Evolutionary conservation across 2,329 filamentous ascomycete species (phyloP).

Genomic region (Colletotrichum sp.): DNA sequence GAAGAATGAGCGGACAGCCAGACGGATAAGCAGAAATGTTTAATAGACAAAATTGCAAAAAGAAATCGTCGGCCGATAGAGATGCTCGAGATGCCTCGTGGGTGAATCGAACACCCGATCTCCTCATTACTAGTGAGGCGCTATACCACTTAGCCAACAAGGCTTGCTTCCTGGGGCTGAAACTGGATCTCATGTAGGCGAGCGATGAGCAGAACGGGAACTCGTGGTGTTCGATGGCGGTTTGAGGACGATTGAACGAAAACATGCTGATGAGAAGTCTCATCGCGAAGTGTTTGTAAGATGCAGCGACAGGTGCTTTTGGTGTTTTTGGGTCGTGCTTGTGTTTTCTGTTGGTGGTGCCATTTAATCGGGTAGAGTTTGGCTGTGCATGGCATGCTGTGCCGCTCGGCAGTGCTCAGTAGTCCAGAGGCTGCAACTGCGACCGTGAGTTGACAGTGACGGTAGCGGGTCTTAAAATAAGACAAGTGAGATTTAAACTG

Average conservation of each 20-base stretch:
- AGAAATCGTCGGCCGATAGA: fast-evolving
- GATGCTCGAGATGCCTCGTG: conserved; percentile 11
- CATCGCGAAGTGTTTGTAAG: not conserved
- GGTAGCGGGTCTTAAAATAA: not conserved
- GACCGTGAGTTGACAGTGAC: not conserved
- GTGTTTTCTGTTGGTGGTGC: not conserved
- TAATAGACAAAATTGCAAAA: not conserved
- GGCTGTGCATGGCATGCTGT: not conserved
- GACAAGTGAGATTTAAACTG: fast-evolving
- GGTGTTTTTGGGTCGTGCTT: not conserved
- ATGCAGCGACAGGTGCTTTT: no score
- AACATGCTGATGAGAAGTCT: not conserved
- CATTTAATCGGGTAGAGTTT: not conserved
- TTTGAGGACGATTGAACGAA: not conserved
- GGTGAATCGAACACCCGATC: conserved; percentile 24
- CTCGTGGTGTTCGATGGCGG: not conserved
- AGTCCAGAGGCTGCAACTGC: not conserved
- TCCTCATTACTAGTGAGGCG: conserved; percentile 26
- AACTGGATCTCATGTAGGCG: not conserved
- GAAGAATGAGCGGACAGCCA: no score
- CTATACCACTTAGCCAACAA: conserved; percentile 26
- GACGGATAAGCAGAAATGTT: fast-evolving
- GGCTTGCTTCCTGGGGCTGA: not conserved
- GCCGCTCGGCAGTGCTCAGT: not conserved
- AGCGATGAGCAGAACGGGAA: not conserved